Evolutionary conservation across 2,329 filamentous ascomycete species (phyloP), one percentile per base, ranked within the genome.

Genomic region (Penicillium corylophilum): DNA sequence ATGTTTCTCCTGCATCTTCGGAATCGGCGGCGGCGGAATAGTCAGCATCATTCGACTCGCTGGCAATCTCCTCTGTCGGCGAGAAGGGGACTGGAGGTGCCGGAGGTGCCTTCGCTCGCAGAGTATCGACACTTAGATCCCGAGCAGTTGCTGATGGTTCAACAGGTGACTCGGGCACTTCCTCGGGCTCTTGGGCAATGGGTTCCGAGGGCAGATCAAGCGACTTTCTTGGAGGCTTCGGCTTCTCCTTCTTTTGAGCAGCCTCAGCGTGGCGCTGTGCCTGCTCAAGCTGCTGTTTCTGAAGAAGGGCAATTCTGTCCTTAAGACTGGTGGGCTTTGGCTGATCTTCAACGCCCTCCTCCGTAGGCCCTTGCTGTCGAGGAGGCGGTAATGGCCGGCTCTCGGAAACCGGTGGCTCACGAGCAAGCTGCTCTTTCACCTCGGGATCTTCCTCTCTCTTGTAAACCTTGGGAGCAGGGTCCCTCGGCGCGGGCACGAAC

Each of bases 241-340:
- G 86, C 73, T 95, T 96, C 64, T 95, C 90, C 70, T 95, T 93
- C 76, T 89, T 95, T 50, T 86, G 79, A 18, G 80, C 80, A 15
- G 87, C 83, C 33, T 94, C 90, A 7, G 89, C 88, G 72, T 93
- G 88, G 46, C 92, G 82, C 56, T 87, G 82, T 5, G 92, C 90
- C 68, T 94, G 90, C 67, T 97, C 94, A 68, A 90, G 78, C 72
- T 99, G 94, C 70, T 97, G 91, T 68, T 89, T 93, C 71, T 99
- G 94, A 15, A 99, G 78, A 46, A 96, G 77, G 24, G 94, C 94
- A 74, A 99, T 96, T 56, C 94, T 84, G 71, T 99, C 94, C 73
- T 97, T 99, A 55, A 99, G 72, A 61, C 89, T 96, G 50, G 90
- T 89, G 22, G 92, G 90, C 73, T 97, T 96, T 1, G 93, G 92